phyloP scores from a whole-genome alignment of 176 grass and related monocot genomes.

The Oryza australiensis region DNA sequence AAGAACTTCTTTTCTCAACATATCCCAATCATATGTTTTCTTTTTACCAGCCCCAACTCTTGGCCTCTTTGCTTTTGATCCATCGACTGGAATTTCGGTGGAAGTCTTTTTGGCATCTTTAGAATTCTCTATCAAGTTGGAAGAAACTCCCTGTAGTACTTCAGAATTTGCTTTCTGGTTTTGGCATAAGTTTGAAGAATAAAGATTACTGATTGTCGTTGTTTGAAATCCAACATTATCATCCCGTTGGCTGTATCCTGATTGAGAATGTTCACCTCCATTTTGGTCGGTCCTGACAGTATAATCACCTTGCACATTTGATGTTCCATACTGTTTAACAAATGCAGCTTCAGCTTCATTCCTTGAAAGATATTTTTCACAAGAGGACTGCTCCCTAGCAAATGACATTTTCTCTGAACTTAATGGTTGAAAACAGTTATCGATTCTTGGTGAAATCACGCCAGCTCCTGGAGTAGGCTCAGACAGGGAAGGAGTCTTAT shows the following conservation, averaged over 20 bases:
- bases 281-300: conserved; percentile 18
- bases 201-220: neutral
- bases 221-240: conserved; percentile 17
- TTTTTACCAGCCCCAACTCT: conserved; percentile 40
- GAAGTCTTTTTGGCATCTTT: conserved; percentile 30
- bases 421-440: conserved; percentile 25
- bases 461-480: neutral
- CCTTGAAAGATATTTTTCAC: conserved; percentile 19
- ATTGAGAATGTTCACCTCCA: conserved; percentile 17
- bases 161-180: conserved; percentile 17
- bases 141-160: conserved; percentile 3
- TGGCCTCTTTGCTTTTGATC: conserved; percentile 53
- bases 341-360: conserved; percentile 27
- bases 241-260: conserved; percentile 21
- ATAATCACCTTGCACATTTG: conserved; percentile 27
- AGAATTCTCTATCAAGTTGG: conserved; percentile 27
- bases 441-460: conserved; percentile 36
- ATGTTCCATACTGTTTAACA: conserved; percentile 16
- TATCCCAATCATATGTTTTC: conserved; percentile 67
- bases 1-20: conserved; percentile 58
- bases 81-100: conserved; percentile 22
- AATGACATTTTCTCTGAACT: conserved; percentile 31
- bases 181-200: conserved; percentile 25
- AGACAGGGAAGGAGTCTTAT: conserved; percentile 8
- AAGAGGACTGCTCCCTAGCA: conserved; percentile 14